Percentiles rank a stretch among this genome's conserved stretches.
Evolutionary conservation across 192 early-diverging fungal species (phyloP).

Genomic region (Backusella circina): DNA sequence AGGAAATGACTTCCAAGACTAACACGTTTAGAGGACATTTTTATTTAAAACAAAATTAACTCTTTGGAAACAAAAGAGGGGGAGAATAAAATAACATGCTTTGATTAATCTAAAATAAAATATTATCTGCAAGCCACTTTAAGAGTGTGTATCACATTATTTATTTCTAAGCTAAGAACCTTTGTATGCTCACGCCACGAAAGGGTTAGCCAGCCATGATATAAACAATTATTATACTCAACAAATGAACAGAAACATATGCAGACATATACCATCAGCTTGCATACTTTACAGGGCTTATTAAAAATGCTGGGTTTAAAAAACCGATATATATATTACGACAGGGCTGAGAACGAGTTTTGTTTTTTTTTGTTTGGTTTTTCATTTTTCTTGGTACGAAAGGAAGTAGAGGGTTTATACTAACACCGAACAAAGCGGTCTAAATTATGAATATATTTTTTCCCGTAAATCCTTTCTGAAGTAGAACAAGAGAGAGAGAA

Average conservation of each 20-base stretch:
- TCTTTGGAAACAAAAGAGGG: neutral
- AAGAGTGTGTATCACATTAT: neutral
- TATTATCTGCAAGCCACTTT: neutral
- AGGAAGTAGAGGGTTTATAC: neutral
- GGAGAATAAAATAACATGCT: neutral
- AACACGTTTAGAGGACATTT: constrained; percentile 14
- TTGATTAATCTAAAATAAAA: neutral
- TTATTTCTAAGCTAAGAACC: neutral
- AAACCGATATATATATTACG: too few species aligned
- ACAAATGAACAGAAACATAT: neutral
- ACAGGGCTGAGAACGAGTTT: neutral
- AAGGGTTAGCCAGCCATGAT: neutral
- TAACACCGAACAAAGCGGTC: neutral
- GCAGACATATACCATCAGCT: neutral
- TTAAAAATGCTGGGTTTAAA: too few species aligned
- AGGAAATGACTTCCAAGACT: constrained; percentile 20
- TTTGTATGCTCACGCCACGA: neutral
- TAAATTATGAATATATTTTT: neutral
- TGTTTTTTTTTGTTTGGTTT: neutral
- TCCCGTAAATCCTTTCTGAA: neutral
- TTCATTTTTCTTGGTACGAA: neutral
- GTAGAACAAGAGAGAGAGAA: neutral
- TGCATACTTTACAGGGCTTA: too few species aligned
- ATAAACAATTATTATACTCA: neutral
- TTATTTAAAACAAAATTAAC: neutral